Base-by-base conservation (phyloP, 768 basidiomycete genomes). In the Hygrocybe punicea region DNA sequence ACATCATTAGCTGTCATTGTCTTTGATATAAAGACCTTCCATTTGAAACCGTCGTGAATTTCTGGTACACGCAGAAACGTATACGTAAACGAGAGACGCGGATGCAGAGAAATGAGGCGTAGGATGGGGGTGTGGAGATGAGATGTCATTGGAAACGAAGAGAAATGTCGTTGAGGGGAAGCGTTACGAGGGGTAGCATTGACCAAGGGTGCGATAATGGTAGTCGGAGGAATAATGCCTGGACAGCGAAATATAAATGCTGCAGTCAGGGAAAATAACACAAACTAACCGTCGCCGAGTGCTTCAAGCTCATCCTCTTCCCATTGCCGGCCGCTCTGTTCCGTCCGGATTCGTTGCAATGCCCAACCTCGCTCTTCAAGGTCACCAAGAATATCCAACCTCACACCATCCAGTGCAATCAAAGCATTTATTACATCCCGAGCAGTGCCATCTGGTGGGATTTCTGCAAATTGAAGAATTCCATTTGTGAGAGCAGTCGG, bases 61-160 rank as follows among this genome's bases (percentile, higher is more conserved):
- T 91, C 87, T 2, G 89, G 89, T 14, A 93, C 81, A 45, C 87
- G 83, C 42, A 79, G 68, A 69, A 91, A 88, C 0, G 75, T 65
- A 37, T 89, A 64, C 2, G 73, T 69, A 19, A 86, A 42, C 0
- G 77, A 76, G n/a, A 89, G 76, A 14, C 75, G 69, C 4, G 84
- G 79, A 62, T 92, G 82, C 2, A 86, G 75, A 5, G 87, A 87
- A 2, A 93, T 84, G 42, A 94, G 75, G 1, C 90, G 86, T 39
- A 93, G 68, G 3, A 78, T 71, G 9, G 91, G 85, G 2, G 75
- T 74, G 63, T 87, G 86, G 36, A 88, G 73, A 67, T 87, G 86
- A 0, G 81, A 79, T 1, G 87, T 86, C 61, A 87, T 71, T 7
- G 83, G 81, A 63, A 89, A 91, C 3, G 84, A 77, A 13, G 87